These are phyloP conservation scores for Austropuccinia psidii DNA, from an alignment of 1,284 basidiomycete genomes.

Conservation along the genomic window DNA sequence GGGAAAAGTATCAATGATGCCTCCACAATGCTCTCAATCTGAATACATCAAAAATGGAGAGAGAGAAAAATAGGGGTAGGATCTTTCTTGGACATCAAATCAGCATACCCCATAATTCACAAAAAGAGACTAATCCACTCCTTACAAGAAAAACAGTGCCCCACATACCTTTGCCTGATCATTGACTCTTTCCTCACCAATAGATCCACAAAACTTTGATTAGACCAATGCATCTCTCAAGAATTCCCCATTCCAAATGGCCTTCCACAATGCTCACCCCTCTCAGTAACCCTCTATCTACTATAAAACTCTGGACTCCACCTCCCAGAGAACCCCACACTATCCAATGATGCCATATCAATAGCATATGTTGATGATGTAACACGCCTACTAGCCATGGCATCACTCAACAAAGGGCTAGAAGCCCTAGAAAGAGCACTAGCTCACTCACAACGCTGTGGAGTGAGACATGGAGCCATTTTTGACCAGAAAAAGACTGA, in stretches of 20 bases:
- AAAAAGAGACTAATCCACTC: neutral
- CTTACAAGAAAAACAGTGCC: neutral
- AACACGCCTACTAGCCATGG: neutral
- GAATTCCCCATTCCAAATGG: neutral
- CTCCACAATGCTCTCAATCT: neutral
- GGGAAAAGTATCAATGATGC: neutral
- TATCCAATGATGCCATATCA: neutral
- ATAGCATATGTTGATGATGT: neutral
- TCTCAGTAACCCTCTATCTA: neutral
- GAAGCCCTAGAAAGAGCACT: neutral
- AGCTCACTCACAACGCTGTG: neutral
- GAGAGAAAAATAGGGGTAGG: neutral
- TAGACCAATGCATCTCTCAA: neutral
- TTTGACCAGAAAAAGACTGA: neutral
- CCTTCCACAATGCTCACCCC: neutral
- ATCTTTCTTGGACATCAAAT: conserved; percentile 4
- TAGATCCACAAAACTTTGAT: neutral
- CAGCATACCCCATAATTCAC: neutral
- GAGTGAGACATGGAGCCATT: neutral
- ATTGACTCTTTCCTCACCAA: neutral
- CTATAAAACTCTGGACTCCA: neutral
- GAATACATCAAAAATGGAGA: conserved; percentile 8
- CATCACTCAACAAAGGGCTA: neutral
- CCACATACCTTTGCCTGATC: neutral
- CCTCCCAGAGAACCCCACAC: neutral